A percentile compares a stretch with the other conserved stretches of the same genome.
phyloP scores from a whole-genome alignment of 2,329 filamentous ascomycete species.

The Scortechinia acanthostroma region DNA sequence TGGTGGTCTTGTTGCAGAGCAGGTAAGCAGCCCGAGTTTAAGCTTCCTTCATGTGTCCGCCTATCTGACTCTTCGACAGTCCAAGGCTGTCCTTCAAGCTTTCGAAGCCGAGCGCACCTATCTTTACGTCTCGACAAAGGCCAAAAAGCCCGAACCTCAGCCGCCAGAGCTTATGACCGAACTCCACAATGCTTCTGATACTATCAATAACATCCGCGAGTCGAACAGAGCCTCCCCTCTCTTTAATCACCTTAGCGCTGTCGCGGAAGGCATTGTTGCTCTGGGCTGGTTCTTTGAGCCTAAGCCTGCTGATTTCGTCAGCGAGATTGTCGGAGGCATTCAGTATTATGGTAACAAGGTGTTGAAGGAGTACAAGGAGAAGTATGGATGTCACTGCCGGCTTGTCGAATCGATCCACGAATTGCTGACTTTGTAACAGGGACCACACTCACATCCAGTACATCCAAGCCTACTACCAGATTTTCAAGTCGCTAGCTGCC shows the following conservation, averaged over 20 bases:
- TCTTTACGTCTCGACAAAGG: slow-evolving; percentile 78
- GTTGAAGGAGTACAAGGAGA: slow-evolving; percentile 79
- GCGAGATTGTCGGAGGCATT: slow-evolving; percentile 74
- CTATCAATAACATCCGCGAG: slow-evolving; percentile 75
- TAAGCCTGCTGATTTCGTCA: slow-evolving; percentile 79
- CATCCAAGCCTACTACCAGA: slow-evolving; percentile 84
- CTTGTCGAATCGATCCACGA: neutral
- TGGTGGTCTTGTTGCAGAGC: slow-evolving; percentile 71
- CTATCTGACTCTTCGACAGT: too few species aligned
- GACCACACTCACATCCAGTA: slow-evolving; percentile 78
- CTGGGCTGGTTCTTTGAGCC: slow-evolving; percentile 84
- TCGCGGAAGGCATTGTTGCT: slow-evolving; percentile 82
- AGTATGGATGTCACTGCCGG: slow-evolving; percentile 28
- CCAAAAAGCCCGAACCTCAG: slow-evolving; percentile 65
- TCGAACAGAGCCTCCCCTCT: slow-evolving; percentile 68
- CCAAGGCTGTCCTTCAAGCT: slow-evolving; percentile 45
- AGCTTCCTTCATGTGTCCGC: slow-evolving; percentile 14
- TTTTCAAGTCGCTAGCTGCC: slow-evolving; percentile 76
- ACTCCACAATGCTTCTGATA: slow-evolving; percentile 74
- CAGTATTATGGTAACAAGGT: slow-evolving; percentile 95
- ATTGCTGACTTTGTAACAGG: slow-evolving; percentile 31
- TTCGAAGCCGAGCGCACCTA: slow-evolving; percentile 85
- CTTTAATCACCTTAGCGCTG: slow-evolving; percentile 77
- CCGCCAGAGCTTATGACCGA: slow-evolving; percentile 68
- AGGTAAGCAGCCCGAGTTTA: slow-evolving; percentile 44